These are phyloP conservation scores for Rhizoctonia solani DNA, from an alignment of 1,284 basidiomycete genomes.

Conservation along the genomic window DNA sequence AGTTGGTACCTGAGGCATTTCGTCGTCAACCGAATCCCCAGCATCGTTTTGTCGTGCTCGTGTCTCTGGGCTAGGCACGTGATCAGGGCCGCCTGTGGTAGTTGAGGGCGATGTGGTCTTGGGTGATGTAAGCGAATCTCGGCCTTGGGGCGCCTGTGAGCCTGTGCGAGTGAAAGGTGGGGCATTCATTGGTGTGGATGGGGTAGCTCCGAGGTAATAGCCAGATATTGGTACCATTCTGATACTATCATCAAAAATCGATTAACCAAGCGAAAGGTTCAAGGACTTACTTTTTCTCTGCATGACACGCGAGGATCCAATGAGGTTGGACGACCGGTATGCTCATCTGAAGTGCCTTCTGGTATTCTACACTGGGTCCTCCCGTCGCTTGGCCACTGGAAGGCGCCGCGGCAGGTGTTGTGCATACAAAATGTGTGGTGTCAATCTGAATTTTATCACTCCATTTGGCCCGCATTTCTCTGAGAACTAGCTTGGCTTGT, in stretches of 20 bases:
- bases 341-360: constrained; percentile 85
- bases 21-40: background rate
- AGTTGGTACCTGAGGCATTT: constrained; percentile 50
- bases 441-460: constrained; percentile 94
- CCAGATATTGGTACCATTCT: constrained; percentile 86
- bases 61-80: constrained; percentile 15
- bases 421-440: constrained; percentile 95
- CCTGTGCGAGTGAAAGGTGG: constrained; percentile 51
- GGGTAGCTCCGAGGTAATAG: constrained; percentile 75
- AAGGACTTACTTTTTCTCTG: constrained; percentile 71
- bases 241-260: constrained; percentile 9
- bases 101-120: background rate
- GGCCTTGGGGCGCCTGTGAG: constrained; percentile 50
- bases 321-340: constrained; percentile 89
- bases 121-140: constrained; percentile 63
- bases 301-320: constrained; percentile 85
- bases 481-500: constrained; percentile 74
- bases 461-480: constrained; percentile 85
- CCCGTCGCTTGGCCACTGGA: constrained; percentile 56
- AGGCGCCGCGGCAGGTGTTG: constrained; percentile 74
- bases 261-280: background rate
- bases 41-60: background rate
- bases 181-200: constrained; percentile 63
- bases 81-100: background rate
- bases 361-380: constrained; percentile 79